Evolutionary conservation across 495 filamentous ascomycete species (phyloP).

Genomic region (Neurospora sp.): DNA sequence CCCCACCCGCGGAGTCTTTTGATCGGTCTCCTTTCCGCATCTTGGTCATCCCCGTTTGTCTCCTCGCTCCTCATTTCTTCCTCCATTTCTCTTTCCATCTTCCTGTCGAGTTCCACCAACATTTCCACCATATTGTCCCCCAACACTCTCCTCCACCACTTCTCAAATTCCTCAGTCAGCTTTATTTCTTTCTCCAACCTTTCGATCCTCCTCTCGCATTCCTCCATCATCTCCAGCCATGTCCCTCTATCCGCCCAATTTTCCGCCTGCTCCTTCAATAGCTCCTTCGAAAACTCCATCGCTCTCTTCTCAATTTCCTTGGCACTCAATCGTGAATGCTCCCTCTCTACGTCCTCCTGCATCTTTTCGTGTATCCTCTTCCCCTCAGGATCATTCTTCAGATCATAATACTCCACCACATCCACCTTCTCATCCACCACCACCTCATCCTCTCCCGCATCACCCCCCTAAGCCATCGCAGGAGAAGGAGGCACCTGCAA

Average conservation of each 20-base stretch:
- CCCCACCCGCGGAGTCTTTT: background rate
- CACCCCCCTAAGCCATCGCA: background rate
- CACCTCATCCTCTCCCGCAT: background rate
- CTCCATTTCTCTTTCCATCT: background rate
- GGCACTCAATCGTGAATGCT: background rate
- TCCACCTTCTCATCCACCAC: background rate
- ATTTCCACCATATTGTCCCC: background rate
- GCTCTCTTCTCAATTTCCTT: background rate
- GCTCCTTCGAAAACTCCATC: background rate
- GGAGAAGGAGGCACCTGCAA: constrained; percentile 27
- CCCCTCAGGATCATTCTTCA: background rate
- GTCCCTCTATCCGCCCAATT: background rate
- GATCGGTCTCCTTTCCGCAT: background rate
- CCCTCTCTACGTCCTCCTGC: background rate
- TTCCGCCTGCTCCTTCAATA: background rate
- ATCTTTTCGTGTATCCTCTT: background rate
- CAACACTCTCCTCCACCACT: background rate
- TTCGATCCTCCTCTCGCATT: background rate
- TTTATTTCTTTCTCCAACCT: too few relatives aligned
- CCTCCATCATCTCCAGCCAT: background rate
- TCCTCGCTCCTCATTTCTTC: background rate
- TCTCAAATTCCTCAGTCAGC: too few relatives aligned
- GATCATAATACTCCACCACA: background rate
- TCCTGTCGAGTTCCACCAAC: background rate
- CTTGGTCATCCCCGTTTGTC: background rate